phyloP scores from a whole-genome alignment of 257 asterid species.

The Gardenia jasminoides region DNA sequence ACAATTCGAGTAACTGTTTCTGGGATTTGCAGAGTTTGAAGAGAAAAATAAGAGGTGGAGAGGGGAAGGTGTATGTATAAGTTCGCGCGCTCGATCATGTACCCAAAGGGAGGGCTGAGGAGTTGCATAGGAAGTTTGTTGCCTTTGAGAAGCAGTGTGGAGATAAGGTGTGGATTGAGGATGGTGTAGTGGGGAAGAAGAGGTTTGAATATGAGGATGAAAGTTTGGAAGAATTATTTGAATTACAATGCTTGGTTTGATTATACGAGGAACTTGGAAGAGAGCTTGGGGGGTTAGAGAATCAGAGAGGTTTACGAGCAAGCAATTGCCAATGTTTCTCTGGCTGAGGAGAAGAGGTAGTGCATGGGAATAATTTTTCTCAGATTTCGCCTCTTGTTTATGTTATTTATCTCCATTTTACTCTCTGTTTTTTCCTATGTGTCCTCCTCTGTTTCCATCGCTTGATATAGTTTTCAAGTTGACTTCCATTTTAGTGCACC shows the following conservation, averaged over 20 bases:
- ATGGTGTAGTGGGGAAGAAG: constrained; percentile 86
- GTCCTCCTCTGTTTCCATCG: no score
- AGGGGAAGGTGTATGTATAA: constrained; percentile 82
- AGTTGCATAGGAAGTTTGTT: constrained; percentile 77
- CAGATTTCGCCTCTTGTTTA: no score
- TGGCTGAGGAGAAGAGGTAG: constrained; percentile 82
- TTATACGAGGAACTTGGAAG: constrained; percentile 74
- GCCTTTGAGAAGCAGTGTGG: constrained; percentile 93
- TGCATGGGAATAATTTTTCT: no score
- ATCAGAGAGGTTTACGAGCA: constrained; percentile 84
- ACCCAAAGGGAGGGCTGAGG: constrained; percentile 90
- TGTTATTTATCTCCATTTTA: no score
- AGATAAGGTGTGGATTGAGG: constrained; percentile 87
- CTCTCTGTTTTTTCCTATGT: no score
- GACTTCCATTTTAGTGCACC: no score
- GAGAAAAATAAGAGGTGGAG: constrained; percentile 84
- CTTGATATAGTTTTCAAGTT: no score
- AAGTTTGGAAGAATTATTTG: constrained; percentile 75
- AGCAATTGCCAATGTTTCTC: constrained; percentile 86
- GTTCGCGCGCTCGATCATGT: constrained; percentile 86
- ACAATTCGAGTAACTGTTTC: constrained; percentile 73
- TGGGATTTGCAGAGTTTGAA: constrained; percentile 91
- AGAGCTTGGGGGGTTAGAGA: constrained; percentile 58
- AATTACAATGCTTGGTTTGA: constrained; percentile 92
- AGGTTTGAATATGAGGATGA: constrained; percentile 90